Base-by-base conservation (phyloP, 1,284 basidiomycete species). In the Filobasidium uniguttulatum region DNA sequence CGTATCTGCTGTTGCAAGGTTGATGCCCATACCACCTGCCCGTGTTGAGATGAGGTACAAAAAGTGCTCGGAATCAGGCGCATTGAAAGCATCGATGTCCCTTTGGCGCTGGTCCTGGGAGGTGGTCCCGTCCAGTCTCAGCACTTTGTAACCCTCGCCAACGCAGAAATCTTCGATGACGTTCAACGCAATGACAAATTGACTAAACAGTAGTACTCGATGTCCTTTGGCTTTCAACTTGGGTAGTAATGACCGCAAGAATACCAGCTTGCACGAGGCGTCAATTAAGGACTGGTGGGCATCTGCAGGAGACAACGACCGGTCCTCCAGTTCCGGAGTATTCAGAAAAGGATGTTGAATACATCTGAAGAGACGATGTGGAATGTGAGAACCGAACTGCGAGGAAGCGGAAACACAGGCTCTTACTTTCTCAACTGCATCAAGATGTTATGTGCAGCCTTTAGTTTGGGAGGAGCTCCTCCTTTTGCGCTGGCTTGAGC, bases 11-110 rank as follows among this genome's bases (percentile, higher is more conserved):
- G 66, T 61, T 3, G 67, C 66, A 43, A 94, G 75, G 63, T 94
- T 96, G 69, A 96, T 94, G 28, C 91, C 90, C 48, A 96, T 85
- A 54, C 93, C 93, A 35, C 93, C 93, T 34, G 94, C 94, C 40
- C 94, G 80, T 25, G 94, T 98, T 4, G 87, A 86, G 31, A 99
- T 74, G 8, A 98, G 72, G 66, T 87, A 96, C 56, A 96, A 81
- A 67, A 91, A 91, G 52, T 83, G 71, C 45, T 93, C 86, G 1
- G 89, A 93, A 46, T 77, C 77, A 2, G 82, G 80, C 33, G 78
- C 81, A 65, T 97, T 96, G 73, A 86, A 97, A 56, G 82, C 80
- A 60, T 97, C 91, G 79, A 97, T 94, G 38, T 80, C 82, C 63
- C 87, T 91, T 62, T 97, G 93, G 49, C 96, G 80, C 54, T 81